These are phyloP conservation scores for Kwoniella botswanensis DNA, from an alignment of 768 basidiomycete genomes.

Conservation along the genomic window DNA sequence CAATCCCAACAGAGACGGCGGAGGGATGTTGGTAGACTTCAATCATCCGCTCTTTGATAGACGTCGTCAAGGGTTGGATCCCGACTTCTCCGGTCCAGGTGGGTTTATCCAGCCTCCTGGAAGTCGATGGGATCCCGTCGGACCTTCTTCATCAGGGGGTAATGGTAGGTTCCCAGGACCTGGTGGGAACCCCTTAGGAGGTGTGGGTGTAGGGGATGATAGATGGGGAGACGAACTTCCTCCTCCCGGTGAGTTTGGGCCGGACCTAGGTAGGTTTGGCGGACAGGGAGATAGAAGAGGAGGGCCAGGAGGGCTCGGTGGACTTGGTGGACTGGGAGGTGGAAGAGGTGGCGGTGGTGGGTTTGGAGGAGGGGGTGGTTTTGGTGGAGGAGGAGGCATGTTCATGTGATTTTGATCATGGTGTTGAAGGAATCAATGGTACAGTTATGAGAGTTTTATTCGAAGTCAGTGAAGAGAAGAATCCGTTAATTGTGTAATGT, in stretches of 20 bases:
- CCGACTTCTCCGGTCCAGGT: constrained; percentile 46
- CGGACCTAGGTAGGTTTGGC: constrained; percentile 49
- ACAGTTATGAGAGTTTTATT: too few relatives aligned
- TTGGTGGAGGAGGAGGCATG: constrained; percentile 19
- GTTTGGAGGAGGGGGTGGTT: constrained; percentile 27
- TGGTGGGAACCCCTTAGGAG: constrained; percentile 46
- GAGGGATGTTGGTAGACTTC: constrained; percentile 55
- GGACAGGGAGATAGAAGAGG: constrained; percentile 28
- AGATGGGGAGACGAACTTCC: constrained; percentile 55
- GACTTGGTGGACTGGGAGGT: constrained; percentile 8
- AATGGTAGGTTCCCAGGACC: constrained; percentile 39
- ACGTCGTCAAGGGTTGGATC: constrained; percentile 29
- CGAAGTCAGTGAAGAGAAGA: neutral
- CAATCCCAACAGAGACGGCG: constrained; percentile 43
- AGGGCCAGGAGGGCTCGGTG: constrained; percentile 19
- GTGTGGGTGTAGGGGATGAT: constrained; percentile 43
- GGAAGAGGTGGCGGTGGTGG: constrained; percentile 27
- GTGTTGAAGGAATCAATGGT: too few relatives aligned
- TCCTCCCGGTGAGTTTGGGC: constrained; percentile 55
- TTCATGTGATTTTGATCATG: constrained; percentile 14
- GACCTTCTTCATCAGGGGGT: constrained; percentile 3
- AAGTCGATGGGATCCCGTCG: constrained; percentile 55
- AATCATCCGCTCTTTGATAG: constrained; percentile 55
- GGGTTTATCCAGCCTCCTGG: constrained; percentile 56
- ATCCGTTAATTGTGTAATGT: too few relatives aligned